These are phyloP conservation scores for Albugo laibachii DNA, from an alignment of 352 stramenopile genomes.

Conservation along the genomic window DNA sequence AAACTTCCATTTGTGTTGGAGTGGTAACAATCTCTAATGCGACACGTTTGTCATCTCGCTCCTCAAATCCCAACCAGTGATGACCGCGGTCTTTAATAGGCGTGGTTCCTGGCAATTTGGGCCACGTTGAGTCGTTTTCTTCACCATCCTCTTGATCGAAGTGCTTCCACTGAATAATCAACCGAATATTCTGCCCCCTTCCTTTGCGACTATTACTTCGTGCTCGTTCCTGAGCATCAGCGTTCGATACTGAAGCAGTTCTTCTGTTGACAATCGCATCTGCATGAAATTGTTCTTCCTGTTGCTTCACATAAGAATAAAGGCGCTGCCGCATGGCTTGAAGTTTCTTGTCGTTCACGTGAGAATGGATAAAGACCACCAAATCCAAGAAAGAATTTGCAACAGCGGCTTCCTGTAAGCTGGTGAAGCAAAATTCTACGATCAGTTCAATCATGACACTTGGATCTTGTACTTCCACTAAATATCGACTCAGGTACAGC, in stretches of 20 bases:
- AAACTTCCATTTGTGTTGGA: constrained; percentile 44
- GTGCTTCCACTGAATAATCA: constrained; percentile 50
- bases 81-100: too few relatives aligned
- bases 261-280: too few relatives aligned
- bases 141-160: constrained; percentile 3
- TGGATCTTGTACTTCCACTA: constrained; percentile 50
- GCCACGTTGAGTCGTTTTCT: constrained; percentile 6
- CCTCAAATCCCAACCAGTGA: constrained; percentile 1
- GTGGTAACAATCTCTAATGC: constrained; percentile 45
- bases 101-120: neutral
- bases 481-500: constrained; percentile 43
- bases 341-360: constrained; percentile 37
- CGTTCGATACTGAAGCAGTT: too few relatives aligned
- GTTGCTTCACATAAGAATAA: constrained; percentile 29
- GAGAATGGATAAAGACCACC: constrained; percentile 45
- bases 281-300: constrained; percentile 27
- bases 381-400: constrained; percentile 54
- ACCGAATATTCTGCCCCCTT: constrained; percentile 35
- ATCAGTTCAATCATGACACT: constrained; percentile 61
- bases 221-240: neutral
- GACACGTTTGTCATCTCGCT: constrained; percentile 13
- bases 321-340: constrained; percentile 25
- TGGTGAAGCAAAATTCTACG: constrained; percentile 57
- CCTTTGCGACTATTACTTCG: constrained; percentile 12
- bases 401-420: constrained; percentile 45